phyloP scores from a whole-genome alignment of 1,139 yeast genomes.

The Taphrina wiesneri region DNA sequence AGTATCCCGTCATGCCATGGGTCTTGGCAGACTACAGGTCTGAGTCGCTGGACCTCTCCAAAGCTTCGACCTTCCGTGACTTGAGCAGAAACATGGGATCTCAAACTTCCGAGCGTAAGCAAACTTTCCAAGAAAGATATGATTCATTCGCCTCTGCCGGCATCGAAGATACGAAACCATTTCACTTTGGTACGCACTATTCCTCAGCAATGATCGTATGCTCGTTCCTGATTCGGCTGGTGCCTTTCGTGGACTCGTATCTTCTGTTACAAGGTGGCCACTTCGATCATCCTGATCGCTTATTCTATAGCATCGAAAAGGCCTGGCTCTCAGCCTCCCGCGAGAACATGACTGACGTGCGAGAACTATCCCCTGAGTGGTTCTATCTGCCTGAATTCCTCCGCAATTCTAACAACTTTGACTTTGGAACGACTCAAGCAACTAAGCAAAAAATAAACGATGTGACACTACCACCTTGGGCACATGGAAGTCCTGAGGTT shows the following conservation, averaged over 20 bases:
- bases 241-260: conserved; percentile 79
- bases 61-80: conserved; percentile 67
- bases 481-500: conserved; percentile 67
- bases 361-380: conserved; percentile 84
- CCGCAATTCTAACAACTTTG: conserved; percentile 60
- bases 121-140: conserved; percentile 65
- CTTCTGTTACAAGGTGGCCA: conserved; percentile 78
- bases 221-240: conserved; percentile 68
- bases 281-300: conserved; percentile 81
- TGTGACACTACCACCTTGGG: conserved; percentile 80
- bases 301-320: conserved; percentile 68
- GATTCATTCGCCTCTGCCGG: conserved; percentile 61
- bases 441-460: conserved; percentile 56
- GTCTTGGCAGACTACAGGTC: conserved; percentile 77
- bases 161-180: conserved; percentile 65
- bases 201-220: conserved; percentile 91
- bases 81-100: conserved; percentile 89
- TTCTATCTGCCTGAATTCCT: conserved; percentile 76
- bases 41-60: conserved; percentile 59
- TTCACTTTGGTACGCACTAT: conserved; percentile 89
- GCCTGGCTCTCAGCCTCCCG: conserved; percentile 78
- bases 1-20: conserved; percentile 91
- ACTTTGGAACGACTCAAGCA: conserved; percentile 67
- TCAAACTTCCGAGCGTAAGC: conserved; percentile 61
- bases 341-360: conserved; percentile 80